Percentiles rank a stretch among this genome's conserved stretches.
Conservation (phyloP, 2,329 filamentous ascomycete species). For the Sporothrix mexicana region DNA sequence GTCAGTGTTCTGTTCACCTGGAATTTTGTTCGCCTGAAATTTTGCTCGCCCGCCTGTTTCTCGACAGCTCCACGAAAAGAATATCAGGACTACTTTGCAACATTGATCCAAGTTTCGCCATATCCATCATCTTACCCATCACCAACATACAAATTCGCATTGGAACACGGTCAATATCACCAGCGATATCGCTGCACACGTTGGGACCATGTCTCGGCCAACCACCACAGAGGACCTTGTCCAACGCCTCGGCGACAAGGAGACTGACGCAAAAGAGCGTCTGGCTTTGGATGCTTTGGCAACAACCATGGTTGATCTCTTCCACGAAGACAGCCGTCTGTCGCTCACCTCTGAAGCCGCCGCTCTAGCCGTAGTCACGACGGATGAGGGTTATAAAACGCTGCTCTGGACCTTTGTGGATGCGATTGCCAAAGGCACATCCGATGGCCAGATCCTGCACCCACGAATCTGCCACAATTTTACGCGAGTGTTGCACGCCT, state of each 20-base stretch:
- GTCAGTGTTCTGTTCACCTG: too few relatives aligned
- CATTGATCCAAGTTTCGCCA: too few relatives aligned
- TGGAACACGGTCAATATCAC: too few relatives aligned
- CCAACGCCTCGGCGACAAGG: not conserved
- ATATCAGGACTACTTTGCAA: too few relatives aligned
- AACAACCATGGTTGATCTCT: not conserved
- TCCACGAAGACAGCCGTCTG: not conserved
- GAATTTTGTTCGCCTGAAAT: too few relatives aligned
- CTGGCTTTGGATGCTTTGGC: not conserved
- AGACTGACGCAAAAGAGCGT: not conserved
- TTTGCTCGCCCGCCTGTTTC: too few relatives aligned
- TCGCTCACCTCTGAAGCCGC: not conserved
- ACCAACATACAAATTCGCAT: too few relatives aligned
- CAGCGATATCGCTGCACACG: too few relatives aligned
- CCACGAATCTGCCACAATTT: not conserved
- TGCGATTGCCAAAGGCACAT: not conserved
- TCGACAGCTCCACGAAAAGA: too few relatives aligned
- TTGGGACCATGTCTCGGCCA: not conserved
- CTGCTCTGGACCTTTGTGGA: not conserved
- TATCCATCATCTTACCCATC: too few relatives aligned
- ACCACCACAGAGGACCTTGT: not conserved
- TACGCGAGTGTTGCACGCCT: not conserved
- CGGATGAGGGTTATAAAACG: not conserved
- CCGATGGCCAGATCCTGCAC: not conserved
- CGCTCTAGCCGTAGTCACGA: not conserved